phyloP scores from a whole-genome alignment of 495 filamentous ascomycete species.

The Penicillium malachiteum region DNA sequence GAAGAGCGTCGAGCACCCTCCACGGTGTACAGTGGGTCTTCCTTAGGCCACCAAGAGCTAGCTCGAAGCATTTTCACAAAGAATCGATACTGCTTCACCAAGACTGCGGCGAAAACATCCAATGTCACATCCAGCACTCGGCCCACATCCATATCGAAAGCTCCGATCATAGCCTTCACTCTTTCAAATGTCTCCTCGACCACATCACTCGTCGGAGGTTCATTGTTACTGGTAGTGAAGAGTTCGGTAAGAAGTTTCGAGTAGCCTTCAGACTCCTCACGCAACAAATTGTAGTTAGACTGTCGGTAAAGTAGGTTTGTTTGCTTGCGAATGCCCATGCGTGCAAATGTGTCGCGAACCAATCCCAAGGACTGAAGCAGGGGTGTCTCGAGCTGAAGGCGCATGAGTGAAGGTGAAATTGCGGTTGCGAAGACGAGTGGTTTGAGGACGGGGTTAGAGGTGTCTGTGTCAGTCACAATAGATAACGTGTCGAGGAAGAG shows the following conservation, averaged over 20 bases:
- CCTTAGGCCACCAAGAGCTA: conserved; percentile 96
- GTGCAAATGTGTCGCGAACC: conserved; percentile 80
- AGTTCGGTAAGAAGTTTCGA: conserved; percentile 85
- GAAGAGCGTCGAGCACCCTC: conserved; percentile 38
- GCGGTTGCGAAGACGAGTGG: conserved; percentile 65
- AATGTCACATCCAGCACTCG: conserved; percentile 89
- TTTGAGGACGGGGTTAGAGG: conserved; percentile 42
- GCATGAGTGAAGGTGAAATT: conserved; percentile 70
- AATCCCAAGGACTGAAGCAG: conserved; percentile 73
- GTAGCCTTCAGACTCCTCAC: conserved; percentile 96
- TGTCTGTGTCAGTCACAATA: conserved; percentile 67
- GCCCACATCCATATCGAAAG: conserved; percentile 91
- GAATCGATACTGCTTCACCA: conserved; percentile 84
- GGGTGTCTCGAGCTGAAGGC: conserved; percentile 75
- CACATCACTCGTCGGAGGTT: conserved; percentile 59
- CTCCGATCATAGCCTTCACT: conserved; percentile 87
- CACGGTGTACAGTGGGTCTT: conserved; percentile 29
- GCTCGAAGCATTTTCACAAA: conserved; percentile 86
- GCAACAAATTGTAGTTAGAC: conserved; percentile 90
- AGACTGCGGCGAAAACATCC: conserved; percentile 81
- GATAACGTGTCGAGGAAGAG: conserved; percentile 82
- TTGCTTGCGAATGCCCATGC: conserved; percentile 79
- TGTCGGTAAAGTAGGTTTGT: conserved; percentile 93
- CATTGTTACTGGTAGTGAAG: conserved; percentile 71
- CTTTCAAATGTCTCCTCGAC: conserved; percentile 70